These are phyloP conservation scores for Gleditsia sinensis DNA, from an alignment of 306 rosid species.

Conservation along the genomic window DNA sequence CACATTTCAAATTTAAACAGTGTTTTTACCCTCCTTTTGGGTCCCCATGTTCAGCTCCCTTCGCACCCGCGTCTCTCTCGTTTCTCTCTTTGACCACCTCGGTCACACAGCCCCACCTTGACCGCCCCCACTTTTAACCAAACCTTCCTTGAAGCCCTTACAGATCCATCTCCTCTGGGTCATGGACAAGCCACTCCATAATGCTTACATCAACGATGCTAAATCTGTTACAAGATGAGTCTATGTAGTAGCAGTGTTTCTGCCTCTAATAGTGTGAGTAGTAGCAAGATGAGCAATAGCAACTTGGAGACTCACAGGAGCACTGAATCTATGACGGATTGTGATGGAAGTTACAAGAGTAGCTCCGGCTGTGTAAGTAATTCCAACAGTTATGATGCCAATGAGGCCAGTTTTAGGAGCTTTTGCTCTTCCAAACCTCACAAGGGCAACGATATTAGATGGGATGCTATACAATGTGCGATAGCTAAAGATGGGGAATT, in stretches of 20 bases:
- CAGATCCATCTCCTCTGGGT: background rate
- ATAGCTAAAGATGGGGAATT: conserved; percentile 48
- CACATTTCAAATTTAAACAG: conserved; percentile 57
- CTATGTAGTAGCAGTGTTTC: conserved; percentile 42
- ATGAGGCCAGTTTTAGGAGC: conserved; percentile 42
- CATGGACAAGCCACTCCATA: conserved; percentile 42
- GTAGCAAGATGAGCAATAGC: conserved; percentile 39
- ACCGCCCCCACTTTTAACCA: conserved; percentile 32
- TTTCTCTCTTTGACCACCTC: conserved; percentile 71
- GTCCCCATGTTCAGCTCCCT: conserved; percentile 42
- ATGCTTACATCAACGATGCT: conserved; percentile 23
- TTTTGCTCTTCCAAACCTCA: conserved; percentile 56
- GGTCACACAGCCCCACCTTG: conserved; percentile 48
- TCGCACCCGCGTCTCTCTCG: conserved; percentile 53
- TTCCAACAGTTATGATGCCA: conserved; percentile 34
- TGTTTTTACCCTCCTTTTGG: conserved; percentile 35
- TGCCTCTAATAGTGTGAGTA: conserved; percentile 41
- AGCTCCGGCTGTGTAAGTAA: conserved; percentile 20
- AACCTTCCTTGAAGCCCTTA: conserved; percentile 3
- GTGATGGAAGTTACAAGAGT: conserved; percentile 37
- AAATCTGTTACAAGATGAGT: conserved; percentile 39
- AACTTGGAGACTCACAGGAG: conserved; percentile 31
- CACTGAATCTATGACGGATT: conserved; percentile 18
- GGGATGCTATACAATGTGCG: conserved; percentile 57
- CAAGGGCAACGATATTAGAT: conserved; percentile 55